Evolutionary conservation across 805 yeast species (phyloP).

Genomic region (Wickerhamiella nectarea): DNA sequence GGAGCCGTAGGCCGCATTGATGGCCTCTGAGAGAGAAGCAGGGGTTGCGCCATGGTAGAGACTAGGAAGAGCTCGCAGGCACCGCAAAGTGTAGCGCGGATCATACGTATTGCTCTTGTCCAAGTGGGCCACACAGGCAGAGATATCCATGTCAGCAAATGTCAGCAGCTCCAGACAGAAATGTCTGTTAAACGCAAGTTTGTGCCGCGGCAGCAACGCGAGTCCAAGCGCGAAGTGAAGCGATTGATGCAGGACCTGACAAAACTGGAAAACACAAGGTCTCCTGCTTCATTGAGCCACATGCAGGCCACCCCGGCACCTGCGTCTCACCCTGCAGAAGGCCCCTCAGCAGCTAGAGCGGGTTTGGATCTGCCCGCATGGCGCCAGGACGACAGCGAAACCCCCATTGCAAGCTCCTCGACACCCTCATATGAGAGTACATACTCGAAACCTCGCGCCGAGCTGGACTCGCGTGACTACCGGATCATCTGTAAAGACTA

Average conservation of each 20-base stretch:
- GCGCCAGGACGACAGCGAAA: too few species aligned
- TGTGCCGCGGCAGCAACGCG: constrained; percentile 8
- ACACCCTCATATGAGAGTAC: not conserved
- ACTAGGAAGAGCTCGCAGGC: constrained; percentile 66
- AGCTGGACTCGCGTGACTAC: constrained; percentile 83
- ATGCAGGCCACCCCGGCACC: too few species aligned
- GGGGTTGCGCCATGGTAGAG: constrained; percentile 52
- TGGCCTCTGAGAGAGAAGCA: constrained; percentile 40
- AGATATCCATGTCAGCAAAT: constrained; percentile 4
- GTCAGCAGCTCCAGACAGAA: not conserved
- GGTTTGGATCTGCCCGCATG: too few species aligned
- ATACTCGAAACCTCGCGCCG: constrained; percentile 57
- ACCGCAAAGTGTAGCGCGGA: constrained; percentile 75
- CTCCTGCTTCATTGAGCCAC: too few species aligned
- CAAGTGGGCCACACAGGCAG: constrained; percentile 31
- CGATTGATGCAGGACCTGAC: not conserved
- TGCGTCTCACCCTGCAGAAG: too few species aligned
- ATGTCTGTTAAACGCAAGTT: constrained; percentile 10
- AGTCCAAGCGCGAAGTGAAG: not conserved
- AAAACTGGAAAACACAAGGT: not conserved
- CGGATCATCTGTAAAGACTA: constrained; percentile 69
- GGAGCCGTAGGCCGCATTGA: constrained; percentile 43
- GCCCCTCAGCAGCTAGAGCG: too few species aligned
- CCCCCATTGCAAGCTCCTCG: not conserved
- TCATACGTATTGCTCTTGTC: constrained; percentile 60